Evolutionary conservation across 2,329 filamentous ascomycete species (phyloP).

Genomic region (Metarhizium sp.): DNA sequence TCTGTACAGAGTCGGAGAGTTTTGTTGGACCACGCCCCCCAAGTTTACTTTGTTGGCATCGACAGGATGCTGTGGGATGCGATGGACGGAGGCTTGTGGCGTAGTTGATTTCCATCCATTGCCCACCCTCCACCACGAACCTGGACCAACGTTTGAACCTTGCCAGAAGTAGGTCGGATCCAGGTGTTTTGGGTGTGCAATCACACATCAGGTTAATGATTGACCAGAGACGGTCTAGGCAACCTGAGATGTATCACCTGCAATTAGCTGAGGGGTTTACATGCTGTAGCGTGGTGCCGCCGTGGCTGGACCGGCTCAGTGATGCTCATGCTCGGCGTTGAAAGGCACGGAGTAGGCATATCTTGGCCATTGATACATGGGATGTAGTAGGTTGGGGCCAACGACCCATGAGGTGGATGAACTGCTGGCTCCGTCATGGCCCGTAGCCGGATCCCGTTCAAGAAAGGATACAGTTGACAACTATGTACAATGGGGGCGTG

Average conservation of each 20-base stretch:
- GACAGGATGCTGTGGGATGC: background rate
- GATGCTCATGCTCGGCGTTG: background rate
- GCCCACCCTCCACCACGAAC: slow-evolving; percentile 2
- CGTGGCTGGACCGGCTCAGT: background rate
- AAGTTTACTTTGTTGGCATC: background rate
- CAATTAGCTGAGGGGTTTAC: background rate
- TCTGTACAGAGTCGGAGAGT: background rate
- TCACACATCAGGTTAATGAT: background rate
- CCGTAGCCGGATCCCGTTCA: background rate
- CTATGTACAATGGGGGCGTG: background rate
- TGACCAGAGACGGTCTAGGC: background rate
- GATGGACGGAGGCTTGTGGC: background rate
- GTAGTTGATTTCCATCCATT: slow-evolving; percentile 1
- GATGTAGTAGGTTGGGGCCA: background rate
- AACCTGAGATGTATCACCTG: background rate
- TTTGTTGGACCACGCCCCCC: background rate
- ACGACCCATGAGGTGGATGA: background rate
- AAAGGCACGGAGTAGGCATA: background rate
- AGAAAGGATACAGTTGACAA: background rate
- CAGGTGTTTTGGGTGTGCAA: background rate
- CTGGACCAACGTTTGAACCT: background rate
- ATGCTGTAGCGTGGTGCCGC: background rate
- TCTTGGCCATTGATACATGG: background rate
- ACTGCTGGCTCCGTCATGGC: background rate
- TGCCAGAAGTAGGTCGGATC: background rate